Evolutionary conservation across 2,329 filamentous ascomycete species (phyloP), one percentile per base, ranked within the genome.

Genomic region (Fusarium haematococcum): DNA sequence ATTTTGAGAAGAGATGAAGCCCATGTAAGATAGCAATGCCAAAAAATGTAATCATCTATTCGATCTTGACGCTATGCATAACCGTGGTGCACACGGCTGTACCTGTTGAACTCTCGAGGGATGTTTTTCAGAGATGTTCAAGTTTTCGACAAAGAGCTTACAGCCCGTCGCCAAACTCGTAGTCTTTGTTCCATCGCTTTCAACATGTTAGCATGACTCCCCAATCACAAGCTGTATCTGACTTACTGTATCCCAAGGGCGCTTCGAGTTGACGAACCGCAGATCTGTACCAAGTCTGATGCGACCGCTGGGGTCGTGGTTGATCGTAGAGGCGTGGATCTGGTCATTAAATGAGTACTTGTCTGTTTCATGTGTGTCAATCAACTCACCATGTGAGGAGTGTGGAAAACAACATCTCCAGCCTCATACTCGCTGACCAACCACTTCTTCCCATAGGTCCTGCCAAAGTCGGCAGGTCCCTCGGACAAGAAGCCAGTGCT

Each of bases 311-410:
- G 27, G 58, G 25, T 57, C 87, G 56, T 87, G 82, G 61, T 90
- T 91, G 66, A 89, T 82, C 0, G 87, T 89, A 2, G 88, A 90
- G 0, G 89, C 88, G 76, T 90, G 89, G 20, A 90, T 90, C 87
- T 89, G 6, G 63, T 1, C 6, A 7, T 27, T 4, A 1, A 1
- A 14, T 75, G 9, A 75, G 56, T 25, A 35, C 50, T 2, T 58
- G 6, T n/a, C 6, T 6, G 4, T 13, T 10, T 25, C 20, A 18
- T n/a, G 1, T 1, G 2, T 30, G 5, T 14, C 14, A 4, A 58
- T 8, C 39, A 35, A 32, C 64, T 23, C 27, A 76, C 78, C 79
- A 81, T 82, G 48, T 85, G 80, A 0, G 83, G 79, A 2, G 75
- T 81, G 68, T 85, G 84, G 2, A 85, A 72, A 1, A 85, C 83